Percentiles rank a stretch among this genome's conserved stretches.
Evolutionary conservation across 345 rosid species (phyloP).

Genomic region (Hibiscus tridactylites): DNA sequence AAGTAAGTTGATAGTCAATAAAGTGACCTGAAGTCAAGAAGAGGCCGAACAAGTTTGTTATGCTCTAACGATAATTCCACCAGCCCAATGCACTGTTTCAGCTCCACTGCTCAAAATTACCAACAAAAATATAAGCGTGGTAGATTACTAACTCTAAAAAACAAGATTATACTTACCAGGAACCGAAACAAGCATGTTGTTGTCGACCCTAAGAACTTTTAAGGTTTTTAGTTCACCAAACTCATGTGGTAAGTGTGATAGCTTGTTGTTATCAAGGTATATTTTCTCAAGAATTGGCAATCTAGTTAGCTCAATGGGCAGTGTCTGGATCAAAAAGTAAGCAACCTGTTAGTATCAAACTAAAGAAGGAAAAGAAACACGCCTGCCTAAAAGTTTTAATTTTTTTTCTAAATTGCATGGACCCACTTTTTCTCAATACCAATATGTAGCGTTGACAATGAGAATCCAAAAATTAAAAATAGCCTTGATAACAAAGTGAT

Average conservation of each 20-base stretch:
- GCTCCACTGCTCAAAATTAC: constrained; percentile 58
- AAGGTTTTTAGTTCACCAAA: constrained; percentile 66
- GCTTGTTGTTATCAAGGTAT: constrained; percentile 75
- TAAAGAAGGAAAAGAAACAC: not conserved
- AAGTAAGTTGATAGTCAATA: constrained; percentile 13
- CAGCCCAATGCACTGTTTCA: constrained; percentile 70
- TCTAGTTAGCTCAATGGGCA: constrained; percentile 71
- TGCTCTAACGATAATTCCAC: constrained; percentile 89
- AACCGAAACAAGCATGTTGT: constrained; percentile 73
- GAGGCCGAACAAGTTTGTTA: constrained; percentile 92
- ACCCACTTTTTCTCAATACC: not conserved
- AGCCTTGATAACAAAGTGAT: not conserved
- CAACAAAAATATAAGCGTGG: constrained; percentile 10
- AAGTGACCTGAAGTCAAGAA: constrained; percentile 97
- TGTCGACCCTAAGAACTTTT: constrained; percentile 71
- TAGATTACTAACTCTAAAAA: not conserved
- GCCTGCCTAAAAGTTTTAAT: not conserved
- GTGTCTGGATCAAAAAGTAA: constrained; percentile 35
- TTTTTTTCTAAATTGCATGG: not conserved
- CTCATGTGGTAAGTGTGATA: constrained; percentile 82
- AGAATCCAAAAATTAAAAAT: not conserved
- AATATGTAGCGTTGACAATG: not conserved
- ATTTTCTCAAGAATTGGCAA: constrained; percentile 85
- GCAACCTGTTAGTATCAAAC: not conserved
- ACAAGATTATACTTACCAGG: constrained; percentile 58